A percentile compares a stretch with the other conserved stretches of the same genome.
Conservation (phyloP, 2,329 filamentous ascomycete genomes). For the Penicillium digitatum region DNA sequence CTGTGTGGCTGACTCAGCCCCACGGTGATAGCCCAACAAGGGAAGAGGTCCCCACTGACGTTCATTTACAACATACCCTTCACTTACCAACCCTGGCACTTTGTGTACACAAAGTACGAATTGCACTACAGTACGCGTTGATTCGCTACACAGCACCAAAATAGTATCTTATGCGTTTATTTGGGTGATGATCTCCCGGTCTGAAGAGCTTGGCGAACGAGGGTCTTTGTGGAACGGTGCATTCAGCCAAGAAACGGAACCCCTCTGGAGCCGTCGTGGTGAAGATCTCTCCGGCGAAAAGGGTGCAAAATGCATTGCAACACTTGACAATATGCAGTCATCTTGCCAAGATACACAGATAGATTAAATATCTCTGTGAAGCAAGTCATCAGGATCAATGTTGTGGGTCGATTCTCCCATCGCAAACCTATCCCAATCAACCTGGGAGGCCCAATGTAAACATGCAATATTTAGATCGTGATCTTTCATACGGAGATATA, state of each 20-base stretch:
- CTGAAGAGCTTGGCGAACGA: conserved; percentile 14
- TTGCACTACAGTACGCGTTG: not conserved
- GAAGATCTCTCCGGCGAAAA: conserved; percentile 3
- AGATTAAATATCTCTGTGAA: not conserved
- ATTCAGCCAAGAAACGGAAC: not conserved
- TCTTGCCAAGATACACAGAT: not conserved
- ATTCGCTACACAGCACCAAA: not conserved
- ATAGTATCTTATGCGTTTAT: not conserved
- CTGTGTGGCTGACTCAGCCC: not conserved
- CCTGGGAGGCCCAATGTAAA: not conserved
- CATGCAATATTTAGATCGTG: not conserved
- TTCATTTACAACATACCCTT: too few species aligned
- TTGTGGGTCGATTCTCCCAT: not conserved
- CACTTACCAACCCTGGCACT: not conserved
- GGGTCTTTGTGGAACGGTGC: conserved; percentile 5
- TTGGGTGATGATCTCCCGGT: conserved; percentile 15
- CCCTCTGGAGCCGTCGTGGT: not conserved
- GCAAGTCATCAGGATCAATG: not conserved
- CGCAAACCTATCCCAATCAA: not conserved
- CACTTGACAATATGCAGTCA: not conserved
- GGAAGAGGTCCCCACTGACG: not conserved
- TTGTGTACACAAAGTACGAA: not conserved
- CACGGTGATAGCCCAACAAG: not conserved
- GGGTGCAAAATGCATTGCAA: not conserved
- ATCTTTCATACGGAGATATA: not conserved